A percentile compares a stretch with the other conserved stretches of the same genome.
These are phyloP conservation scores for Xylaria sp. DNA, from an alignment of 2,329 filamentous ascomycete genomes.

Conservation along the genomic window DNA sequence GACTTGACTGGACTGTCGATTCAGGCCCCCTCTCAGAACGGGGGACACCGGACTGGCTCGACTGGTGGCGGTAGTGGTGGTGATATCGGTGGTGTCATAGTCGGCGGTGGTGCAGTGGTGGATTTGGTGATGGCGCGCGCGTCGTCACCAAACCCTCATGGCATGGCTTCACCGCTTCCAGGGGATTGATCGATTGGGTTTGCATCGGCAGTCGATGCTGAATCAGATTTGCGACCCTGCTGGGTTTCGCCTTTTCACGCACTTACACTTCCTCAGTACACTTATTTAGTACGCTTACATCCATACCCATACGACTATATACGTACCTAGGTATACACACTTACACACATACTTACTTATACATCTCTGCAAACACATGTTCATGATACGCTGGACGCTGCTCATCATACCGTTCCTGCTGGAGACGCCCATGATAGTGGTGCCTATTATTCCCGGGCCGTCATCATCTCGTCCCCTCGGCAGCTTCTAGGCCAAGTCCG, in stretches of 20 bases:
- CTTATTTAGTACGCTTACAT: background rate
- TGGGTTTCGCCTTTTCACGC: slow-evolving; percentile 20
- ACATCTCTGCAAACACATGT: slow-evolving; percentile 4
- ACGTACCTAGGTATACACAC: background rate
- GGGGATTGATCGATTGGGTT: slow-evolving; percentile 5
- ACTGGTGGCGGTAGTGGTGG: background rate
- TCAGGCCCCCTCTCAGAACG: background rate
- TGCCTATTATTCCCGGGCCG: slow-evolving; percentile 23
- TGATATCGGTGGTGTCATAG: slow-evolving; percentile 15
- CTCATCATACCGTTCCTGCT: background rate
- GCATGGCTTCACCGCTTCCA: slow-evolving; percentile 17
- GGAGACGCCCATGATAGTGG: background rate
- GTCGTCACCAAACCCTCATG: slow-evolving; percentile 18
- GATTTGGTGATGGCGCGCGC: slow-evolving; percentile 25
- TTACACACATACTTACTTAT: background rate
- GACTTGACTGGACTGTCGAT: background rate
- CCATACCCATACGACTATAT: background rate
- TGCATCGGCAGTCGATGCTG: slow-evolving; percentile 17
- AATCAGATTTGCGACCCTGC: slow-evolving; percentile 31
- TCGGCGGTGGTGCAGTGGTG: slow-evolving; percentile 11
- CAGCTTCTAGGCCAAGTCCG: slow-evolving; percentile 22
- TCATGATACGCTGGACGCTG: slow-evolving; percentile 4
- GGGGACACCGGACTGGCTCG: slow-evolving; percentile 4
- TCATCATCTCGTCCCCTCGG: slow-evolving; percentile 3
- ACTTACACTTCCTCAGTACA: background rate